phyloP scores from a whole-genome alignment of 352 stramenopile species.

The Globisporangium iwayamae region DNA sequence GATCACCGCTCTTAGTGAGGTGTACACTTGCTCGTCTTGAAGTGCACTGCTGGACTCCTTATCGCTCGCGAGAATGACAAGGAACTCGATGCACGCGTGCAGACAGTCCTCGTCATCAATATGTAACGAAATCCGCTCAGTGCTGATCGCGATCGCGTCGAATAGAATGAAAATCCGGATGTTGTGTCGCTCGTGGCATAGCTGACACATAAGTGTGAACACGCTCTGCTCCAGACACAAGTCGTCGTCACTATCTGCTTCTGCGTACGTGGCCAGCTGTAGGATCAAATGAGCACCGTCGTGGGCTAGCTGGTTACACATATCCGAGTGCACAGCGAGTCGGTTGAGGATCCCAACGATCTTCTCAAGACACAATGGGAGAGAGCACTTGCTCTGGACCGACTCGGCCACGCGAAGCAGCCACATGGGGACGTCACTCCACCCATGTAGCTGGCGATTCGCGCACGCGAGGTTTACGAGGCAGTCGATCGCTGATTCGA shows the following conservation, averaged over 20 bases:
- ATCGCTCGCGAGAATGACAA: constrained; percentile 23
- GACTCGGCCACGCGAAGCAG: constrained; percentile 26
- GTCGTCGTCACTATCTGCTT: constrained; percentile 6
- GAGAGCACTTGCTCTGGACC: constrained; percentile 21
- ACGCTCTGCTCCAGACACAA: constrained; percentile 27
- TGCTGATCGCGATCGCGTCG: constrained; percentile 30
- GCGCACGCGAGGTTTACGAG: constrained; percentile 45
- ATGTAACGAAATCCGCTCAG: constrained; percentile 27
- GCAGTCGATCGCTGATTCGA: constrained; percentile 42
- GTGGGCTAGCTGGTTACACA: constrained; percentile 20
- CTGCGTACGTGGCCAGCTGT: constrained; percentile 22
- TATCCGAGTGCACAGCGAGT: constrained; percentile 24
- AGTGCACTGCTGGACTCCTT: constrained; percentile 18
- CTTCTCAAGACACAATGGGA: constrained; percentile 35
- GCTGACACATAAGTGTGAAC: constrained; percentile 27
- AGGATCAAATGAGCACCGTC: constrained; percentile 28
- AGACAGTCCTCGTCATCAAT: constrained; percentile 31
- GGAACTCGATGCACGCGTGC: constrained; percentile 26
- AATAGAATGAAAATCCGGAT: constrained; percentile 34
- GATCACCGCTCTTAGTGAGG: constrained; percentile 17
- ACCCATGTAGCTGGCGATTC: constrained; percentile 23
- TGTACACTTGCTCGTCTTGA: constrained; percentile 24
- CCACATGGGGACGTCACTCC: constrained; percentile 31
- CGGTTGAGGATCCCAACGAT: constrained; percentile 37
- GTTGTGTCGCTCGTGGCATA: constrained; percentile 29